These are phyloP conservation scores for Fusarium nodosum DNA, from an alignment of 2,329 filamentous ascomycete species.

Conservation along the genomic window DNA sequence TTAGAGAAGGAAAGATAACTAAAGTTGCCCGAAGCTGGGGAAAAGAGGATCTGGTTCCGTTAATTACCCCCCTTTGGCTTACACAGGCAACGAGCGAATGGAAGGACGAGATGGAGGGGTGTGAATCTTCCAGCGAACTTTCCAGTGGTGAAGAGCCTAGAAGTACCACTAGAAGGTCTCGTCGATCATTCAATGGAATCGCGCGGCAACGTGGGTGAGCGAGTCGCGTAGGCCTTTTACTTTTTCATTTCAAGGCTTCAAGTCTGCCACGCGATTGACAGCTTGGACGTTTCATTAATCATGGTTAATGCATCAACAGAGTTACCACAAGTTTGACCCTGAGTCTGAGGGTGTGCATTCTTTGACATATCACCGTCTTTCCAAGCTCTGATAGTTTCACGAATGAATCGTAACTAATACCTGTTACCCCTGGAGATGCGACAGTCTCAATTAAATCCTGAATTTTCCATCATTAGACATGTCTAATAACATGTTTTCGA, in stretches of 20 bases:
- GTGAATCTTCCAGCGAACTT: slow-evolving; percentile 7
- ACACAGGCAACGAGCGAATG: slow-evolving; percentile 6
- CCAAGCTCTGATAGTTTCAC: slow-evolving; percentile 14
- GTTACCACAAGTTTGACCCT: slow-evolving; percentile 18
- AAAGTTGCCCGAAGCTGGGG: slow-evolving; percentile 33
- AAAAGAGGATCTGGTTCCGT: not conserved
- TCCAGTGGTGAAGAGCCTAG: slow-evolving; percentile 2
- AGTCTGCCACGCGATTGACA: slow-evolving; percentile 43
- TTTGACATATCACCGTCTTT: slow-evolving; percentile 3
- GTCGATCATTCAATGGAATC: not conserved
- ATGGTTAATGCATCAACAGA: slow-evolving; percentile 22
- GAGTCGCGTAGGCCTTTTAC: slow-evolving; percentile 31
- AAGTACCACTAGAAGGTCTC: slow-evolving; percentile 1
- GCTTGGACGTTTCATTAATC: slow-evolving; percentile 32
- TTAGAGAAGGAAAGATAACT: slow-evolving; percentile 4
- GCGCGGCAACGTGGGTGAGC: slow-evolving; percentile 20
- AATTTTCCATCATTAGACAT: slow-evolving; percentile 11
- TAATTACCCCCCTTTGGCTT: slow-evolving; percentile 19
- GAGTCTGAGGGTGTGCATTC: slow-evolving; percentile 2
- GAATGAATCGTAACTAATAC: slow-evolving; percentile 20
- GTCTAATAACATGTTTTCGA: slow-evolving; percentile 7
- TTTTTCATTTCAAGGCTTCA: slow-evolving; percentile 1
- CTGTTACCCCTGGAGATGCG: slow-evolving; percentile 4
- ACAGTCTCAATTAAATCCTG: slow-evolving; percentile 1
- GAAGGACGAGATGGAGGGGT: slow-evolving; percentile 12